phyloP scores from a whole-genome alignment of 1,284 basidiomycete species.

The Clitocybe nebularis region DNA sequence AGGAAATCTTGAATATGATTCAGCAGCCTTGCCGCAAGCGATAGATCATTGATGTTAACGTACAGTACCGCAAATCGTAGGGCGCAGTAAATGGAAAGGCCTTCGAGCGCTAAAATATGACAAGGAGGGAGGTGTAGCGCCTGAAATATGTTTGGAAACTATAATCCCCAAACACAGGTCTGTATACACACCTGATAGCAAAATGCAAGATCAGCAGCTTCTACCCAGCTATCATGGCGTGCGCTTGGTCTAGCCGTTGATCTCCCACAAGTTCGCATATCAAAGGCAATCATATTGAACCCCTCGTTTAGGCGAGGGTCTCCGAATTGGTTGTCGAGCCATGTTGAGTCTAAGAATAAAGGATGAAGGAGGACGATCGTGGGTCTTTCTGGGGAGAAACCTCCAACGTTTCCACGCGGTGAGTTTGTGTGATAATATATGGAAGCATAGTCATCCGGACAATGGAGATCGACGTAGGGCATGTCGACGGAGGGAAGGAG shows the following conservation, averaged over 20 bases:
- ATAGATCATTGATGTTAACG: slow-evolving; percentile 15
- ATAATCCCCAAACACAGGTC: slow-evolving; percentile 2
- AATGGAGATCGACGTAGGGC: slow-evolving; percentile 68
- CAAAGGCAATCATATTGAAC: slow-evolving; percentile 72
- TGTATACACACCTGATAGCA: slow-evolving; percentile 50
- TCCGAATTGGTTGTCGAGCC: slow-evolving; percentile 63
- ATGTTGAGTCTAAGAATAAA: slow-evolving; percentile 60
- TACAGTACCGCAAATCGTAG: slow-evolving; percentile 62
- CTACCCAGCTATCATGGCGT: slow-evolving; percentile 67
- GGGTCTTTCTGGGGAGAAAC: slow-evolving; percentile 60
- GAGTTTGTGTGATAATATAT: slow-evolving; percentile 70
- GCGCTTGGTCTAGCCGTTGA: slow-evolving; percentile 50
- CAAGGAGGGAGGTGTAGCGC: slow-evolving; percentile 58
- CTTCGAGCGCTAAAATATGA: slow-evolving; percentile 66
- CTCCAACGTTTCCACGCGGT: slow-evolving; percentile 49
- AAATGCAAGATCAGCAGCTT: slow-evolving; percentile 69
- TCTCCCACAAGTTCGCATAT: slow-evolving; percentile 64
- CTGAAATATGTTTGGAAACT: slow-evolving; percentile 28
- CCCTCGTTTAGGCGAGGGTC: slow-evolving; percentile 54
- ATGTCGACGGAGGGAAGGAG: slow-evolving; percentile 31
- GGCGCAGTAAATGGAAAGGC: slow-evolving; percentile 46
- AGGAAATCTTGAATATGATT: slow-evolving; percentile 50
- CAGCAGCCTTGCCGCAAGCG: not conserved
- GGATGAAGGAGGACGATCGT: slow-evolving; percentile 67
- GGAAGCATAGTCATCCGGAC: slow-evolving; percentile 60